Percentiles rank a stretch among this genome's conserved stretches.
Conservation (phyloP, 2,329 filamentous ascomycete genomes). For the Scedosporium aurantiacum region DNA sequence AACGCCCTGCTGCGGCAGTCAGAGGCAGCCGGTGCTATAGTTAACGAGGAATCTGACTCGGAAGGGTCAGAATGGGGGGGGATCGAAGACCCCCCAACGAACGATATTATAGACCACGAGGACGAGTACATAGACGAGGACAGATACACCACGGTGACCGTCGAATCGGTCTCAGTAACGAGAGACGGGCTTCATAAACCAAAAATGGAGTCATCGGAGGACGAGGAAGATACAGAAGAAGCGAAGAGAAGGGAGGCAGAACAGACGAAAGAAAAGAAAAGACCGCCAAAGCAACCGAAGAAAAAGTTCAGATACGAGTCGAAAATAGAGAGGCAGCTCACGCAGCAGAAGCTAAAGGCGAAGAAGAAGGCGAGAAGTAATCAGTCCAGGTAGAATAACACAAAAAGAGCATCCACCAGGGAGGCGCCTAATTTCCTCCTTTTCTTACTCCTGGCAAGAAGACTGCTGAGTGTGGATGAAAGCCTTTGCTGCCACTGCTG, state of each 20-base stretch:
- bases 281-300: constrained; percentile 45
- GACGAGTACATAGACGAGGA: constrained; percentile 96
- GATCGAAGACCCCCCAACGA: constrained; percentile 39
- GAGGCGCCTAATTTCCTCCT: not conserved
- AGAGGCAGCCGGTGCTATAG: constrained; percentile 34
- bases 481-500: not conserved
- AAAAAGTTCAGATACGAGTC: constrained; percentile 88
- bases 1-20: constrained; percentile 58
- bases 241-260: constrained; percentile 19
- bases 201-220: constrained; percentile 22
- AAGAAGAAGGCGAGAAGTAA: constrained; percentile 36
- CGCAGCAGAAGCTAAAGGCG: constrained; percentile 58
- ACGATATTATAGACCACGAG: constrained; percentile 60
- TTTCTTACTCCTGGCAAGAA: not conserved
- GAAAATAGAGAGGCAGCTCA: constrained; percentile 71
- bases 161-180: constrained; percentile 76
- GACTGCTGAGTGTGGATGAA: not conserved
- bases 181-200: constrained; percentile 58
- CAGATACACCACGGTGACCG: constrained; percentile 86
- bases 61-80: constrained; percentile 53
- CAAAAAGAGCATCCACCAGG: constrained; percentile 4
- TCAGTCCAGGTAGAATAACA: not conserved
- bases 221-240: constrained; percentile 23
- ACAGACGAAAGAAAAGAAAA: constrained; percentile 14
- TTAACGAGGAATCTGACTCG: constrained; percentile 23